phyloP scores from a whole-genome alignment of 2,329 filamentous ascomycete species.

The Pseudogymnoascus sp. region DNA sequence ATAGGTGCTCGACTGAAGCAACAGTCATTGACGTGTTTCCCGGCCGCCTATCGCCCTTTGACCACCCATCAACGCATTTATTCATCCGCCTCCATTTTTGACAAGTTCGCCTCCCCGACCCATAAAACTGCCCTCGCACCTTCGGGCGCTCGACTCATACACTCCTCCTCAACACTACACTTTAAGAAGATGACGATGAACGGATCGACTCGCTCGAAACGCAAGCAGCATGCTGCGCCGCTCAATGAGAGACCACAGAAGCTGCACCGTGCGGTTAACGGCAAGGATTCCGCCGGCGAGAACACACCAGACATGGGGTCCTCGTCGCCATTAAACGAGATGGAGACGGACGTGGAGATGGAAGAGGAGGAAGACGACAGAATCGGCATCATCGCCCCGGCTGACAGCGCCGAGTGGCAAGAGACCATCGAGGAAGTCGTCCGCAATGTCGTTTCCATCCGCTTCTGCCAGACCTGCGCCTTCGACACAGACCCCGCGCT shows the following conservation, averaged over 20 bases:
- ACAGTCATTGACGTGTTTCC: conserved; percentile 27
- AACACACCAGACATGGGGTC: conserved; percentile 27
- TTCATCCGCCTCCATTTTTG: background rate
- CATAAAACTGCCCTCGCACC: conserved; percentile 14
- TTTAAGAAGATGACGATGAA: conserved; percentile 22
- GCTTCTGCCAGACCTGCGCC: conserved; percentile 95
- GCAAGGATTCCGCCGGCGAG: conserved; percentile 28
- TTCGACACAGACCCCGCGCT: conserved; percentile 96
- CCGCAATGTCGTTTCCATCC: conserved; percentile 93
- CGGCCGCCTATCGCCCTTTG: conserved; percentile 15
- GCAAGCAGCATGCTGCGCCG: conserved; percentile 27
- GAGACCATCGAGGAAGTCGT: conserved; percentile 91
- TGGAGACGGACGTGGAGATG: conserved; percentile 9
- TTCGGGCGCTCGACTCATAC: conserved; percentile 13
- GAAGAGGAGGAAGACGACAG: conserved; percentile 33
- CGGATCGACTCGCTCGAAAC: conserved; percentile 25
- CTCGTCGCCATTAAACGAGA: background rate
- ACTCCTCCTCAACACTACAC: background rate
- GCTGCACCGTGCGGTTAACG: conserved; percentile 27
- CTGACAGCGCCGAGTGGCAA: conserved; percentile 84
- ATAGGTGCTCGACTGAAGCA: conserved; percentile 24
- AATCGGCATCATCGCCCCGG: conserved; percentile 35
- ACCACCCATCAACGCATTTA: conserved; percentile 11
- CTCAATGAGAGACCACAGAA: conserved; percentile 27
- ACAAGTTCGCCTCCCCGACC: background rate